Conservation (phyloP, 1,139 yeast species). For the Nadsonia starkeyi-henricii region DNA sequence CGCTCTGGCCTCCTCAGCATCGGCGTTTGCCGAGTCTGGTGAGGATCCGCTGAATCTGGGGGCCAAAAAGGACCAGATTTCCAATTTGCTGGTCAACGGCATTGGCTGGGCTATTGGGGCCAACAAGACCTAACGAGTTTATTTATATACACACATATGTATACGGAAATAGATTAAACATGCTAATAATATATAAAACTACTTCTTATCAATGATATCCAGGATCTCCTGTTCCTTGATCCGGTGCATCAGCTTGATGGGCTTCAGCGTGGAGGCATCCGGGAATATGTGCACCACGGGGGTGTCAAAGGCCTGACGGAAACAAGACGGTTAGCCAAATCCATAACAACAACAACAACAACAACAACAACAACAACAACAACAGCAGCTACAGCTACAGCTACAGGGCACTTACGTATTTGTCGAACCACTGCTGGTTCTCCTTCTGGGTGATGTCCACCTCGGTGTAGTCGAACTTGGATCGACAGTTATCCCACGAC, state of each 20-base stretch:
- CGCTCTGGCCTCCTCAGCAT: constrained; percentile 15
- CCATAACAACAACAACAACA: background rate
- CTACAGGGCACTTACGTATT: constrained; percentile 28
- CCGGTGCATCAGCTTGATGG: constrained; percentile 65
- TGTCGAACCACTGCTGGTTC: constrained; percentile 63
- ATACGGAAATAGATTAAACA: background rate
- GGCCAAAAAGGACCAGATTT: constrained; percentile 33
- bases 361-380: background rate
- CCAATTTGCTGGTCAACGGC: constrained; percentile 41
- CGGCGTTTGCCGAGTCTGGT: constrained; percentile 8
- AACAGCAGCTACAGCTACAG: background rate
- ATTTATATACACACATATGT: no score
- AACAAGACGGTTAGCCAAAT: background rate
- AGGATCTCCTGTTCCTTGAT: constrained; percentile 43
- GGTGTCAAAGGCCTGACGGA: constrained; percentile 53
- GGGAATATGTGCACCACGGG: constrained; percentile 72
- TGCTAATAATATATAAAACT: background rate
- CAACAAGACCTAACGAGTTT: constrained; percentile 14
- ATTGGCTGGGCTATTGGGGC: constrained; percentile 62
- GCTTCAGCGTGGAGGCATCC: constrained; percentile 26
- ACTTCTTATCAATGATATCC: constrained; percentile 10
- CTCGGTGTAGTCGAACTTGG: constrained; percentile 27
- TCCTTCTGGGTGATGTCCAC: constrained; percentile 59
- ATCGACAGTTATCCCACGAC: constrained; percentile 26
- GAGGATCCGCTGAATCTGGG: constrained; percentile 11